Conservation (phyloP, 306 rosid species). For the Quercus parvula region DNA sequence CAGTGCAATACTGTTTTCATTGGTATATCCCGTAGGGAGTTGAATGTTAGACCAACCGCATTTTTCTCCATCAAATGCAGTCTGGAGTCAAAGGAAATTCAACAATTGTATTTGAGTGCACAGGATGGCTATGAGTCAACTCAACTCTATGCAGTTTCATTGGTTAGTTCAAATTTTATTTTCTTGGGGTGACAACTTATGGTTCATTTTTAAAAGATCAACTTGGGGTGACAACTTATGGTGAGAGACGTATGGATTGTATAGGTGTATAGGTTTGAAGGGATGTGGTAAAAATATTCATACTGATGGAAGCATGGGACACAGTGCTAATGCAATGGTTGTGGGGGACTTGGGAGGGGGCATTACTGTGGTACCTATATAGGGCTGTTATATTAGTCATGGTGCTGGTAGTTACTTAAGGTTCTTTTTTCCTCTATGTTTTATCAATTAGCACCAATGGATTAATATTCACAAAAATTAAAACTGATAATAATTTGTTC, state of each 20-base stretch:
- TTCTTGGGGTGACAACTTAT: constrained; percentile 4
- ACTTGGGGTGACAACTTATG: not conserved
- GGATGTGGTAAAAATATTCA: not conserved
- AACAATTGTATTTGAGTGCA: constrained; percentile 59
- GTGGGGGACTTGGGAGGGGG: no score
- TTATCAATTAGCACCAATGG: no score
- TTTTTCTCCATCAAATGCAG: constrained; percentile 86
- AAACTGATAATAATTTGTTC: no score
- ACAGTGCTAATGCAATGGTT: not conserved
- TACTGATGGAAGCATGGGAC: not conserved
- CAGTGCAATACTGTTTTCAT: constrained; percentile 63
- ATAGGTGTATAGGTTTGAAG: not conserved
- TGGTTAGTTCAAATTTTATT: constrained; percentile 46
- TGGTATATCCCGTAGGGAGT: constrained; percentile 72
- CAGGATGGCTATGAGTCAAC: constrained; percentile 95
- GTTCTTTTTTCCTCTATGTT: no score
- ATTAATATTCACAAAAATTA: no score
- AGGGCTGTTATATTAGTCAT: no score
- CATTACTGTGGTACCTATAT: no score
- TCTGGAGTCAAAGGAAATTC: constrained; percentile 69
- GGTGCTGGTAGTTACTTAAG: no score
- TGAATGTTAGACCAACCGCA: constrained; percentile 78
- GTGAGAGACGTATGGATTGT: not conserved
- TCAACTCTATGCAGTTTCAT: constrained; percentile 65
- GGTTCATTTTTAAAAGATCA: not conserved